Conservation (phyloP, 768 basidiomycete genomes). For the Kwoniella shandongensis region DNA sequence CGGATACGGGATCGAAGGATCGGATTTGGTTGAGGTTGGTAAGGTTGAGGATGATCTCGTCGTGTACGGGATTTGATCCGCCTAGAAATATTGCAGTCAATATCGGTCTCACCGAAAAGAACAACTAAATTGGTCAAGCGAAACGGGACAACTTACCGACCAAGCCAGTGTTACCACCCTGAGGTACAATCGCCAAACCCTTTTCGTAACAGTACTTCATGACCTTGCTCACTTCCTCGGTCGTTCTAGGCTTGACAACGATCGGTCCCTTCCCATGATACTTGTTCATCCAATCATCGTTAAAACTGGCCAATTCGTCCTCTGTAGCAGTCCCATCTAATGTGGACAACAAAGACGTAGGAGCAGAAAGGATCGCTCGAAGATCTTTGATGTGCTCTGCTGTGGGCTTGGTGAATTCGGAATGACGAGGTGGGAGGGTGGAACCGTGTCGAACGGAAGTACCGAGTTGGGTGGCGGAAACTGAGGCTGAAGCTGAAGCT, state of each 20-base stretch:
- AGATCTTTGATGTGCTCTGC: slow-evolving; percentile 49
- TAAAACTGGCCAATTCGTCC: slow-evolving; percentile 72
- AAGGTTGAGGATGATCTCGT: slow-evolving; percentile 84
- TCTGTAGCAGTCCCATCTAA: slow-evolving; percentile 43
- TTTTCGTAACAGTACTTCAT: slow-evolving; percentile 80
- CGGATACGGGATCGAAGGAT: slow-evolving; percentile 59
- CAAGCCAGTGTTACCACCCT: slow-evolving; percentile 97
- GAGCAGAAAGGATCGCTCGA: slow-evolving; percentile 49
- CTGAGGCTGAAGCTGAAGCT: not conserved
- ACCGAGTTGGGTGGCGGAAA: not conserved
- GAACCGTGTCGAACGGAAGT: slow-evolving; percentile 32
- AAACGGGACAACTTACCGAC: slow-evolving; percentile 61
- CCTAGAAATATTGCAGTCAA: slow-evolving; percentile 34
- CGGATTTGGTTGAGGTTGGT: slow-evolving; percentile 69
- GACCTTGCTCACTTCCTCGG: slow-evolving; percentile 82
- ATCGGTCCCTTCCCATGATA: slow-evolving; percentile 80
- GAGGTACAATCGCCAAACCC: slow-evolving; percentile 86
- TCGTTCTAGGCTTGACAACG: slow-evolving; percentile 83
- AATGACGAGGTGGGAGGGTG: slow-evolving; percentile 40
- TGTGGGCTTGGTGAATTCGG: slow-evolving; percentile 42
- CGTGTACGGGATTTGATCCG: slow-evolving; percentile 81
- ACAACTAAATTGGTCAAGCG: not conserved
- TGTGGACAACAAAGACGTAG: slow-evolving; percentile 49
- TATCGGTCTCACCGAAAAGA: not conserved
- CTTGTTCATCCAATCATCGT: slow-evolving; percentile 95